phyloP scores from a whole-genome alignment of 2,329 filamentous ascomycete genomes.

The Trichoderma sp. region DNA sequence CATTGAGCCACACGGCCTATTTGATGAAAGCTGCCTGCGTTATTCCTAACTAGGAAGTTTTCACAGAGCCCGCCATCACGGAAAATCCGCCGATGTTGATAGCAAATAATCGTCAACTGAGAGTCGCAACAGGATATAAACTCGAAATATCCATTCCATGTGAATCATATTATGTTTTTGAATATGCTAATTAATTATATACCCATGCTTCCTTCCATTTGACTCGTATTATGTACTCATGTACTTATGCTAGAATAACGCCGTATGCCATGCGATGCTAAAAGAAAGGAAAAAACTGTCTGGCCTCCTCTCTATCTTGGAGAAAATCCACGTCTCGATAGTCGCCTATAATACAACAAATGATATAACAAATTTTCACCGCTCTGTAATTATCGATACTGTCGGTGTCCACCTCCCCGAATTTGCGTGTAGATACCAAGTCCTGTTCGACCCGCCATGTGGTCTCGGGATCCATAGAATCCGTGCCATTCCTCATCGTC shows the following conservation, averaged over 20 bases:
- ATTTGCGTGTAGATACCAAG: not conserved
- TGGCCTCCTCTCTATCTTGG: not conserved
- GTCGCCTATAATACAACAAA: not conserved
- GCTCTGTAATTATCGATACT: not conserved
- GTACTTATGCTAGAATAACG: not conserved
- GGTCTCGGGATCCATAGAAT: slow-evolving; percentile 46
- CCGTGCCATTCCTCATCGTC: slow-evolving; percentile 53
- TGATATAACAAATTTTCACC: not conserved
- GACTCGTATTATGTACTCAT: not conserved
- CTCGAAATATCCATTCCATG: not conserved
- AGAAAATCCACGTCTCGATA: not conserved
- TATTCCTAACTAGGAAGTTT: not conserved
- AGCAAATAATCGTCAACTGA: not conserved
- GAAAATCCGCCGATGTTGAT: not conserved
- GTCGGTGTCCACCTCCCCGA: not conserved
- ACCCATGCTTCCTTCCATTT: not conserved
- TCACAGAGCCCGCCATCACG: not conserved
- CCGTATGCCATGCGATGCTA: not conserved
- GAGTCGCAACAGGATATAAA: not conserved
- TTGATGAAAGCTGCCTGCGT: not conserved
- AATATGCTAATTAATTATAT: not conserved
- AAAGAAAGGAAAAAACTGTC: not conserved
- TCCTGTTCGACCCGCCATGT: slow-evolving; percentile 36
- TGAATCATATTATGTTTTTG: not conserved
- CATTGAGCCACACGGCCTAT: slow-evolving; percentile 22